Evolutionary conservation across 331 rosid species (phyloP).

Genomic region (Rhamnella rubrinervis): DNA sequence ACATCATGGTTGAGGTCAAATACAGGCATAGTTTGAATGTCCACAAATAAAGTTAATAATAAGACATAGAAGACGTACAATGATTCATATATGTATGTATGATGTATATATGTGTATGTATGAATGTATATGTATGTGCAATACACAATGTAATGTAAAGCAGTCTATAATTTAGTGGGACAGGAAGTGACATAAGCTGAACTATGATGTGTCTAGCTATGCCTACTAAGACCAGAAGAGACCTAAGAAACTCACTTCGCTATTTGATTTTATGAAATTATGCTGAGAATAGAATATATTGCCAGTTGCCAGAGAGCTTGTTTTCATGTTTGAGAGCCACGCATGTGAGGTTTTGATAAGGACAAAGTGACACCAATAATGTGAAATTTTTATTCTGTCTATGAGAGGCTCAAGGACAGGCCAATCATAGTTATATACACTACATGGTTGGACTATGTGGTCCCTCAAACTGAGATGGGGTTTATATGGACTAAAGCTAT

Average conservation of each 20-base stretch:
- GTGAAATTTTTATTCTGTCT: background rate
- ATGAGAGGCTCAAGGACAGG: background rate
- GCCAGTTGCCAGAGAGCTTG: too few relatives aligned
- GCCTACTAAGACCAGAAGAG: background rate
- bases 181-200: constrained; percentile 8
- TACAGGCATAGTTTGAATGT: constrained; percentile 15
- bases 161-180: too few relatives aligned
- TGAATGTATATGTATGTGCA: background rate
- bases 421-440: background rate
- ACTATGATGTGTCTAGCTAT: constrained; percentile 5
- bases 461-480: background rate
- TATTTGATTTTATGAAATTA: background rate
- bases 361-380: constrained; percentile 1
- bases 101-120: too few relatives aligned
- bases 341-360: background rate
- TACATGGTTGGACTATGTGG: constrained; percentile 7
- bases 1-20: constrained; percentile 13
- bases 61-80: constrained; percentile 11
- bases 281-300: background rate
- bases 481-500: background rate
- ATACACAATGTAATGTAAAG: background rate
- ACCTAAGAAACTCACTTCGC: background rate
- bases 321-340: too few relatives aligned
- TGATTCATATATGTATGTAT: constrained; percentile 1
- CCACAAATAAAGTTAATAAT: constrained; percentile 7